Base-by-base conservation (phyloP, 805 yeast genomes). In the Ogataea neopini region DNA sequence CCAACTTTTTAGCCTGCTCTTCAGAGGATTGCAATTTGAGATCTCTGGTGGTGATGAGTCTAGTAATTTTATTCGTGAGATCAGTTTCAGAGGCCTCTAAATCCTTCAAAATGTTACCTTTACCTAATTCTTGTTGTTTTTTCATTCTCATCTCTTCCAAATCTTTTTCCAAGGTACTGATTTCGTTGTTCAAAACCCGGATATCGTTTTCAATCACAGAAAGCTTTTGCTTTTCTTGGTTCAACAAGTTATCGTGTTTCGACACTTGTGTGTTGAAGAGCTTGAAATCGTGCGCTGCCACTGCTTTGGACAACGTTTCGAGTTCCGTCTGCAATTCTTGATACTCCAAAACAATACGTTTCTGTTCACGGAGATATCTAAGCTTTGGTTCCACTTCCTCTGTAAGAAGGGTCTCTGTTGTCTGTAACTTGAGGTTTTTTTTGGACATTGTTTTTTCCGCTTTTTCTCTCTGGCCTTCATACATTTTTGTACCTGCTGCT, bases 401-500 rank as follows among this genome's bases (percentile, higher is more conserved):
- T 14, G 72, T 71, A 47, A 92, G 71, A 37, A 91, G 67, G 25
- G 77, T 75, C 55, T 86, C 76, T 45, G 90, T 91, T 61, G 88
- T 96, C 29, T 75, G 79, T 43, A 94, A 74, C 59, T 91, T 91
- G 13, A 86, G 77, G 57, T 94, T 96, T 60, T 92, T 92, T 68
- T 90, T 91, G 1, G 84, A 78, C 89, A 94, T 89, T 1, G 96
- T 88, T 61, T 87, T 84, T 59, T 88, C 86, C 0, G 98, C 97
- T 63, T 87, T 88, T 49, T 87, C 96, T 58, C 92, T 83, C 53
- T 97, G 80, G 52, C 90, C 96, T 66, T 94, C 98, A 62, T 88
- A 94, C 76, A 92, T 88, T 53, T 92, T 82, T 0, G 99, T 94
- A 5, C 99, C 99, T 0, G 99, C 96, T 0, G 99, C 99, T 69